Conservation (phyloP, 306 rosid species). For the Hippophae rhamnoides region DNA sequence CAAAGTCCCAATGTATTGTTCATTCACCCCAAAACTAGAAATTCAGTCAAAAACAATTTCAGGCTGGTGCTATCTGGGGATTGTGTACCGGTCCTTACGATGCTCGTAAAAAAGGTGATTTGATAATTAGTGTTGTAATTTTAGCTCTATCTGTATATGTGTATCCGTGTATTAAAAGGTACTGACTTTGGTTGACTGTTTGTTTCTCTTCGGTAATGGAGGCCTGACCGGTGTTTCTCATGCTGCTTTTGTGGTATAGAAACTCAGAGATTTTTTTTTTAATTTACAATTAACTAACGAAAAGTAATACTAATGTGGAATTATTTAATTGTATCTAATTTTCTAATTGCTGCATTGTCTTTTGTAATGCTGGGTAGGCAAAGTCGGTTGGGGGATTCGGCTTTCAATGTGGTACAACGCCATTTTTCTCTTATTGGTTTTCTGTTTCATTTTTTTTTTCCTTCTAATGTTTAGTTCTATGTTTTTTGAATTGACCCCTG, state of each 20-base stretch:
- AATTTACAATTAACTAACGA: too few relatives aligned
- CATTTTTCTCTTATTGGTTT: neutral
- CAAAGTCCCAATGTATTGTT: neutral
- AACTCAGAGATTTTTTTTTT: neutral
- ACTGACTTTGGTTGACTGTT: neutral
- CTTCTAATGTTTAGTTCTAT: neutral
- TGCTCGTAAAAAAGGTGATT: conserved; percentile 50
- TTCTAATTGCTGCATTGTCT: conserved; percentile 4
- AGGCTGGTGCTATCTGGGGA: conserved; percentile 95
- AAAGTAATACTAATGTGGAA: neutral
- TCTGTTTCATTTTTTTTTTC: neutral
- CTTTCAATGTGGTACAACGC: conserved; percentile 56
- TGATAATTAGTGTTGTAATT: neutral
- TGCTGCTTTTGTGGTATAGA: conserved; percentile 63
- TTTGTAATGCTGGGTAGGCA: conserved; percentile 38
- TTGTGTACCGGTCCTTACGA: conserved; percentile 65
- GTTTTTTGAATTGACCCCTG: conserved; percentile 16
- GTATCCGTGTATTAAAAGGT: neutral
- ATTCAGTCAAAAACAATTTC: conserved; percentile 19
- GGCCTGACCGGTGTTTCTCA: conserved; percentile 52
- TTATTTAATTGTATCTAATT: conserved; percentile 7
- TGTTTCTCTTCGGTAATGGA: conserved; percentile 10
- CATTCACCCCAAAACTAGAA: neutral
- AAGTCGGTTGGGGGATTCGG: conserved; percentile 37
- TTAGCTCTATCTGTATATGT: too few relatives aligned